Evolutionary conservation across 495 filamentous ascomycete species (phyloP).

Genomic region (Annulohypoxylon nitens): DNA sequence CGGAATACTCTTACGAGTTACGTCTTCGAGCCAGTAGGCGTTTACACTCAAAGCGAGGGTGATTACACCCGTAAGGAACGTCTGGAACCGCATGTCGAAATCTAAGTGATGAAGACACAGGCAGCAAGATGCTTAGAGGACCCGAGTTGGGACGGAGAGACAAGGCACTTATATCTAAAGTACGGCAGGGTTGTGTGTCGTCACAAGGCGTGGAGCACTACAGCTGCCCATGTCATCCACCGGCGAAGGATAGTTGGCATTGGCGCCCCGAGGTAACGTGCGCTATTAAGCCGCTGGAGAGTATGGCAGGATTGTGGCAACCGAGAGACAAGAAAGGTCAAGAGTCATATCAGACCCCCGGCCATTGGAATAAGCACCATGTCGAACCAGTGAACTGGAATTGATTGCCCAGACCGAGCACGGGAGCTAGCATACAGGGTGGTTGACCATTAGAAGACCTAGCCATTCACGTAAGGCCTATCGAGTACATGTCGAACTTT

Average conservation of each 20-base stretch:
- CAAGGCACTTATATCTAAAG: slow-evolving; percentile 46
- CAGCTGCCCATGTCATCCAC: slow-evolving; percentile 43
- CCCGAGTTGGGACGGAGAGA: slow-evolving; percentile 32
- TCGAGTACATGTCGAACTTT: slow-evolving; percentile 34
- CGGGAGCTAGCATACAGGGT: slow-evolving; percentile 33
- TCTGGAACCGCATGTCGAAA: slow-evolving; percentile 56
- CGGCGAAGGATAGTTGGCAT: slow-evolving; percentile 13
- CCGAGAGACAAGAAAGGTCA: slow-evolving; percentile 29
- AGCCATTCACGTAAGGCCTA: slow-evolving; percentile 35
- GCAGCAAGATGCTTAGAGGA: slow-evolving; percentile 27
- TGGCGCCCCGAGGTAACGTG: slow-evolving; percentile 44
- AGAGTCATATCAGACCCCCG: slow-evolving; percentile 23
- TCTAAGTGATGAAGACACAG: slow-evolving; percentile 37
- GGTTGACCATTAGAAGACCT: slow-evolving; percentile 26
- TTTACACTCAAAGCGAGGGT: slow-evolving; percentile 54
- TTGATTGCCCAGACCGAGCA: slow-evolving; percentile 33
- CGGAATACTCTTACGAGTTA: slow-evolving; percentile 52
- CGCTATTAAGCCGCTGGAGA: slow-evolving; percentile 29
- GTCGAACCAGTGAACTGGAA: slow-evolving; percentile 32
- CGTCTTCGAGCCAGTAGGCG: slow-evolving; percentile 61
- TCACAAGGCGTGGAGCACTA: slow-evolving; percentile 37
- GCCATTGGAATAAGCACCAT: slow-evolving; percentile 21
- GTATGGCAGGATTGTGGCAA: slow-evolving; percentile 19
- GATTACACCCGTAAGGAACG: slow-evolving; percentile 56
- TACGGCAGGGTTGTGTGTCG: slow-evolving; percentile 31